phyloP scores from a whole-genome alignment of 2,329 filamentous ascomycete genomes.

The Nannizzia gypsea region DNA sequence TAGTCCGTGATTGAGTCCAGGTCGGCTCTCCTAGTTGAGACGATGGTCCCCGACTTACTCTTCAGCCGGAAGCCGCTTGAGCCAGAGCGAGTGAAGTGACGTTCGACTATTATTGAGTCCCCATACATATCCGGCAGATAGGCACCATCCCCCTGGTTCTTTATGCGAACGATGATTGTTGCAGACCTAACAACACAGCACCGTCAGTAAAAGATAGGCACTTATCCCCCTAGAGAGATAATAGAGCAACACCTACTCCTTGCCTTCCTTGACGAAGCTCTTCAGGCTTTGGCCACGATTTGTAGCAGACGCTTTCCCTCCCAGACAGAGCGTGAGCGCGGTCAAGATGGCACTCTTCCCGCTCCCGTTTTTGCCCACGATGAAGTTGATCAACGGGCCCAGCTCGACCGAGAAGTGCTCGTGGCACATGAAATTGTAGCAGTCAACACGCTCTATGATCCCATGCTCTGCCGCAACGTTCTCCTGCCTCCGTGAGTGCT shows the following conservation, averaged over 20 bases:
- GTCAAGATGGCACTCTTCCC: conserved; percentile 95
- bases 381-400: conserved; percentile 95
- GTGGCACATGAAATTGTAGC: conserved; percentile 96
- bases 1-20: conserved; percentile 90
- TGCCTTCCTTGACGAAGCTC: conserved; percentile 79
- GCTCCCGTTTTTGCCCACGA: conserved; percentile 93
- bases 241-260: conserved; percentile 45
- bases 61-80: conserved; percentile 80
- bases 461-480: conserved; percentile 72
- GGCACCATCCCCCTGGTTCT: conserved; percentile 75
- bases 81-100: conserved; percentile 66
- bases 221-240: background rate
- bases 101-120: conserved; percentile 76
- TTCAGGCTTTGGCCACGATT: conserved; percentile 86
- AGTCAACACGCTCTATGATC: conserved; percentile 77
- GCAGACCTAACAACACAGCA: conserved; percentile 33
- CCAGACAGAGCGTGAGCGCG: conserved; percentile 85
- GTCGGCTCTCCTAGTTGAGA: conserved; percentile 75
- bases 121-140: conserved; percentile 77
- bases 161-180: conserved; percentile 70
- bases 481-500: conserved; percentile 43
- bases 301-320: conserved; percentile 82
- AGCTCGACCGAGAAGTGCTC: conserved; percentile 65
- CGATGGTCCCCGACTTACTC: conserved; percentile 52
- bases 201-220: conserved; percentile 2